Conservation (phyloP, 352 stramenopile species). For the Pythium aquatile region DNA sequence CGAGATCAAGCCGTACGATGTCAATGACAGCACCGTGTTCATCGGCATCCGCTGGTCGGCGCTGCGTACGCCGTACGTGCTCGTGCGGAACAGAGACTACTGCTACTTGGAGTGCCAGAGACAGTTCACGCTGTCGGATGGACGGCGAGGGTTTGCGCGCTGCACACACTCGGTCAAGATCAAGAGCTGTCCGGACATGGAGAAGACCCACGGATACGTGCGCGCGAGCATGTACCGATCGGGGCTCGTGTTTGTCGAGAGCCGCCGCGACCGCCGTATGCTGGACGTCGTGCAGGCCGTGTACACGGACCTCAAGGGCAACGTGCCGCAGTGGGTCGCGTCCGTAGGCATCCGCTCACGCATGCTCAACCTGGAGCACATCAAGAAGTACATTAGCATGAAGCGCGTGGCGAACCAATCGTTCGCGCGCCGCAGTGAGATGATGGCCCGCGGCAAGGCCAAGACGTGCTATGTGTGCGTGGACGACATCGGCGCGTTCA, state of each 20-base stretch:
- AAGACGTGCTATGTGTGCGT: constrained; percentile 83
- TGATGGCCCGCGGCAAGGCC: constrained; percentile 63
- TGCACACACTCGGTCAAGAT: constrained; percentile 87
- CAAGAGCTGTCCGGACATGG: constrained; percentile 79
- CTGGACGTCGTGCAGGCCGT: constrained; percentile 78
- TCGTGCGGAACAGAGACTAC: constrained; percentile 75
- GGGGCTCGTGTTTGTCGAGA: constrained; percentile 77
- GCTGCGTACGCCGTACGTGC: constrained; percentile 64
- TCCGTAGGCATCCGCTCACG: constrained; percentile 52
- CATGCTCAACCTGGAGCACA: constrained; percentile 72
- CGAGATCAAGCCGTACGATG: constrained; percentile 62
- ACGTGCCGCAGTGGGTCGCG: constrained; percentile 69
- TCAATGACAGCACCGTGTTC: constrained; percentile 53
- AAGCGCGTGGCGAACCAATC: constrained; percentile 74
- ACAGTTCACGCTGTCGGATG: constrained; percentile 58
- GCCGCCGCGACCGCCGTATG: constrained; percentile 64
- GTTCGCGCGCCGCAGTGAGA: constrained; percentile 60
- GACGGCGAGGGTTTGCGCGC: constrained; percentile 57
- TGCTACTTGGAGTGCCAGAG: constrained; percentile 79
- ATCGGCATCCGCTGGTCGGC: constrained; percentile 79
- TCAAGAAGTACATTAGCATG: constrained; percentile 83
- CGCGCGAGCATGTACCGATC: constrained; percentile 83
- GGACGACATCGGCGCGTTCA: constrained; percentile 79
- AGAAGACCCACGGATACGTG: constrained; percentile 76
- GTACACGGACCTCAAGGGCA: constrained; percentile 80